A percentile compares a stretch with the other conserved stretches of the same genome.
Conservation (phyloP, 139 green algal species). For the Marvania coccoides region DNA sequence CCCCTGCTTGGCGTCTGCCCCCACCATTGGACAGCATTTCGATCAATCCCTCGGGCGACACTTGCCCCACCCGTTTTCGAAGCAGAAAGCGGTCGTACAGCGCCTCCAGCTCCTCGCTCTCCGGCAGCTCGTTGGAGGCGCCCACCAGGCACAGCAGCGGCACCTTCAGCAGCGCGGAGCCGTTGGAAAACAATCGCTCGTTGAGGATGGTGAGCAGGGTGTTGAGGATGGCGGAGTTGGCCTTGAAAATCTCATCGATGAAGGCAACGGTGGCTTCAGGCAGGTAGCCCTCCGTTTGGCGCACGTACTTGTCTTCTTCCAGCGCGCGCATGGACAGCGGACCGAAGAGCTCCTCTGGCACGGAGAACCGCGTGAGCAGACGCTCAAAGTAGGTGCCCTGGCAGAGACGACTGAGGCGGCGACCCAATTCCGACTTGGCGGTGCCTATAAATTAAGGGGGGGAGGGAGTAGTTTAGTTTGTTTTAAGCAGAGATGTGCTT, state of each 20-base stretch:
- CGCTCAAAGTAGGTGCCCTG: conserved; percentile 80
- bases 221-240: conserved; percentile 92
- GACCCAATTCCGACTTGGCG: conserved; percentile 83
- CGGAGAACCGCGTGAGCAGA: conserved; percentile 85
- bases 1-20: not conserved
- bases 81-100: conserved; percentile 92
- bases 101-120: conserved; percentile 87
- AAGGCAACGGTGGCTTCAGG: conserved; percentile 77
- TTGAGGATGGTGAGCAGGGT: conserved; percentile 90
- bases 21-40: conserved; percentile 19
- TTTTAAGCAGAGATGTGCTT: no score
- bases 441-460: no score
- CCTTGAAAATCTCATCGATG: conserved; percentile 88
- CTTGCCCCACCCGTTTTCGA: conserved; percentile 54
- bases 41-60: conserved; percentile 18
- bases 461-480: no score
- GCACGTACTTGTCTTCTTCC: conserved; percentile 85
- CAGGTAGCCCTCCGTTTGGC: conserved; percentile 85
- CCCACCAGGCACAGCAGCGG: conserved; percentile 66
- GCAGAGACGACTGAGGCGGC: conserved; percentile 53
- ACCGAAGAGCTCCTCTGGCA: conserved; percentile 91
- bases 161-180: conserved; percentile 48
- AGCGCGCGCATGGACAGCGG: conserved; percentile 82
- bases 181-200: conserved; percentile 93
- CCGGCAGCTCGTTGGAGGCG: conserved; percentile 83